phyloP scores from a whole-genome alignment of 2,329 filamentous ascomycete genomes.

The Colletotrichum cordylinicola region DNA sequence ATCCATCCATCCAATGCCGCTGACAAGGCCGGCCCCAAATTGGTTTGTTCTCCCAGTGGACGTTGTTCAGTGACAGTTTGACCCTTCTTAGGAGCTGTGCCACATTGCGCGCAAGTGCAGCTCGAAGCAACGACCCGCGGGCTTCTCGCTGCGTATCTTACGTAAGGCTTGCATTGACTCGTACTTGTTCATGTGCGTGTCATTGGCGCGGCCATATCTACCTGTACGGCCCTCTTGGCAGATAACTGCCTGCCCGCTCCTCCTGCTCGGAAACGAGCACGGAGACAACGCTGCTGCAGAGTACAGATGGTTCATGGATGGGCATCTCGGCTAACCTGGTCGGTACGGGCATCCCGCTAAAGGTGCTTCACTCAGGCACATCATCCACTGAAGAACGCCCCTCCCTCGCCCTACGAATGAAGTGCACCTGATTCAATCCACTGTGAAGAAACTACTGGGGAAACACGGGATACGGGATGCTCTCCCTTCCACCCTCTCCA shows the following conservation, averaged over 20 bases:
- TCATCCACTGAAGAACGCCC: constrained; percentile 13
- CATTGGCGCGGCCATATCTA: neutral
- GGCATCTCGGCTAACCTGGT: neutral
- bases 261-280: neutral
- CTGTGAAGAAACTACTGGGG: neutral
- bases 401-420: neutral
- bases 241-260: neutral
- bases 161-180: neutral
- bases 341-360: neutral
- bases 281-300: neutral
- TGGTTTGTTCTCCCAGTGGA: neutral
- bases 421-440: neutral
- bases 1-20: neutral
- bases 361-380: neutral
- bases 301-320: neutral
- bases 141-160: neutral
- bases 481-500: neutral
- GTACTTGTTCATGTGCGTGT: neutral
- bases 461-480: neutral
- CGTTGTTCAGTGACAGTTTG: neutral
- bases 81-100: neutral
- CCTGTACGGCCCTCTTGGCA: neutral
- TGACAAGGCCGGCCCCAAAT: neutral
- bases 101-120: neutral
- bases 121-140: neutral